Base-by-base conservation (phyloP, 352 stramenopile species). In the Plasmopara halstedii region DNA sequence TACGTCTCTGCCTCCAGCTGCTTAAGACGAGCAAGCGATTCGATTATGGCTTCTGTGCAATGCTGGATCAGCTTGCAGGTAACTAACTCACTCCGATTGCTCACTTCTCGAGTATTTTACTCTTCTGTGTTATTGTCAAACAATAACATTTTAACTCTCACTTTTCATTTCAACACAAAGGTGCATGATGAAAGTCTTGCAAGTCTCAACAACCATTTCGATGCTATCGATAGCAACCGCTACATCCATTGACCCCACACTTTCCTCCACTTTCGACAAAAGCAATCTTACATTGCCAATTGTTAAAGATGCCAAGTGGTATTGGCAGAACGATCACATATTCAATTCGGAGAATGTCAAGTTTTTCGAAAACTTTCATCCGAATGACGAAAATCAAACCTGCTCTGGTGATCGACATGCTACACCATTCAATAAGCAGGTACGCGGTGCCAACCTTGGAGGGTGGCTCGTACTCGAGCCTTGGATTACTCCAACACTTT, bases 401-500 rank as follows among this genome's bases (percentile, higher is more conserved):
- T 88, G 76, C 55, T 80, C 73, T 7, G 65, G 78, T 20, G 76
- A 88, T 36, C 57, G 46, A 21, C 76, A 88, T 50, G 62, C 76
- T 19, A 85, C 68, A 26, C 76, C 73, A 9, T 94, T 84, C 56
- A 93, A 88, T 62, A 64, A 48, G 32, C 77, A 94, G 50, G 63
- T 98, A 38, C 85, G 89, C 34, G 90, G 90, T 13, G 88, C 88
- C 25, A 97, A 97, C 56, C 72, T 98, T 8, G 94, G 91, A 23
- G 91, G 92, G 15, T 98, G 86, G 86, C 81, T 98, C 62, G 94
- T 98, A 17, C 70, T 98, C 19, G 94, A 98, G 64, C 90, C 88
- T 10, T 98, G 91, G 91, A 94, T 98, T 57, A 97, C 91, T 10
- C 94, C 94, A 20, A 85, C 70, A 43, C 60, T 98, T 22, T 98